Base-by-base conservation (phyloP, 2,329 filamentous ascomycete species). In the Penicillium sp. region DNA sequence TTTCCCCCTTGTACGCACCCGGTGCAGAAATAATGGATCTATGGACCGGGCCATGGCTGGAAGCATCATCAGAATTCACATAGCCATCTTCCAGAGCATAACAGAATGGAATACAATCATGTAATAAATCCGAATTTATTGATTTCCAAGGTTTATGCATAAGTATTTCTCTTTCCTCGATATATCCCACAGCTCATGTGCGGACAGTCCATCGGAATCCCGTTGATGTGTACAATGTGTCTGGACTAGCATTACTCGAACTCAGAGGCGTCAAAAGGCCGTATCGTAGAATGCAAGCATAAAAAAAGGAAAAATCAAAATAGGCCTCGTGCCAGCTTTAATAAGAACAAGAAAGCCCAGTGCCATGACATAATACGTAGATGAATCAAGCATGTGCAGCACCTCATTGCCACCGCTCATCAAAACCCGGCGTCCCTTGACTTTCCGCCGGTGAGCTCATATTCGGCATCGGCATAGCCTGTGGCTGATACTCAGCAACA, bases 381-480 rank as follows among this genome's bases (percentile, higher is more conserved):
- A 23, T 8, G 27, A 22, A 24, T 27, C 13, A 14, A 32, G 7
- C 9, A 22, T 31, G 27, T 31, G 8, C 4, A 40, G 16, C 18
- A 13, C 14, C 16, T 44, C 36, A 55, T 45, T 47, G 32, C 57
- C 57, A 59, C 14, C 28, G 46, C n/a, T 50, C 41, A 4, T 50
- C 47, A 24, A 43, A 52, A 1, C 39, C 42, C 8, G 46, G 29
- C 6, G 35, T 28, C 18, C 31, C 31, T 10, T 34, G 38, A 39
- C 42, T 41, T 18, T 46, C 44, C 8, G 28, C 37, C 9, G 46
- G 20, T 1, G 45, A 28, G 4, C 32, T 20, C 23, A 37, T 43
- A 28, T 43, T 35, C 6, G 50, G 36, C 3, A 52, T 41, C 7
- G 23, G 16, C 13, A 43, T 22, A 4, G 39, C 44, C 14, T 41